Percentiles rank a stretch among this genome's conserved stretches.
phyloP scores from a whole-genome alignment of 75 land plant species.

The Picea glauca region DNA sequence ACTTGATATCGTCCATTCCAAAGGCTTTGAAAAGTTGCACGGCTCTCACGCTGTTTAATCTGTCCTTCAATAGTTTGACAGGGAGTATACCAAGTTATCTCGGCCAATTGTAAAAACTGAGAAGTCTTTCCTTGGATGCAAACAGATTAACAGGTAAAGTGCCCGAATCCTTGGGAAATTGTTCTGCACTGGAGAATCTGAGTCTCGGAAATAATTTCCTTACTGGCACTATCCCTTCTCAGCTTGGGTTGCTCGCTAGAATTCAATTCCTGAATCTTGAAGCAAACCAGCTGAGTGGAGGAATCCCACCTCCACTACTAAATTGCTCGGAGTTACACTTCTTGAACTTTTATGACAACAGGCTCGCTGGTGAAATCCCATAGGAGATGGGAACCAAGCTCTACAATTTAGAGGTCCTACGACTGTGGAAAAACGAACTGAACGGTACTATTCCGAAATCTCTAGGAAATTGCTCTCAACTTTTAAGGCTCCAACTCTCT shows the following conservation, averaged over 20 bases:
- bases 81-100: constrained; percentile 14
- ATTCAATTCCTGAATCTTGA: constrained; percentile 15
- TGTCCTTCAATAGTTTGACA: constrained; percentile 12
- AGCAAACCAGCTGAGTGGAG: constrained; percentile 19
- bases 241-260: constrained; percentile 9
- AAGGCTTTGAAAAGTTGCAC: constrained; percentile 42
- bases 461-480: background rate
- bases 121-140: constrained; percentile 7
- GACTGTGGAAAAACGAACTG: background rate
- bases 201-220: constrained; percentile 16
- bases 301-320: background rate
- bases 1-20: constrained; percentile 56
- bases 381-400: background rate
- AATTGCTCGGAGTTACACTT: background rate
- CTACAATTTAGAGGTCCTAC: background rate
- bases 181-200: constrained; percentile 9
- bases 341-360: too few relatives aligned
- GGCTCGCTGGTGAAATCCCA: background rate
- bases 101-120: constrained; percentile 1
- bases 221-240: constrained; percentile 17
- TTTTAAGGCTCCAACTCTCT: constrained; percentile 4
- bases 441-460: background rate
- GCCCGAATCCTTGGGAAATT: constrained; percentile 15
- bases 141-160: constrained; percentile 16
- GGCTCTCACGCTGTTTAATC: background rate